Conservation (phyloP, 768 basidiomycete species). For the Phlebiopsis gigantea region DNA sequence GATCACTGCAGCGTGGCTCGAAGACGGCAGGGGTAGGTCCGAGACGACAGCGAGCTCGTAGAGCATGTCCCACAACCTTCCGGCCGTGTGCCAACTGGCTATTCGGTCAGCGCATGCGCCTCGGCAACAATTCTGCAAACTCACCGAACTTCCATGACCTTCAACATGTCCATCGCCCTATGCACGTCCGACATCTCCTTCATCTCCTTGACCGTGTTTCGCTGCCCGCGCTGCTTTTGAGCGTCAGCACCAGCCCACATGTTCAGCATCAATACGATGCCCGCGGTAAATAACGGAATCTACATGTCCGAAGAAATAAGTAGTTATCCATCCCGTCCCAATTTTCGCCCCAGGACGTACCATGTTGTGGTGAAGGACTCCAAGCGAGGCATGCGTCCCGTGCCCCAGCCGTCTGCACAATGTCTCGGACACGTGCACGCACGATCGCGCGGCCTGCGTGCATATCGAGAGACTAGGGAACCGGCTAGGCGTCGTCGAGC, state of each 20-base stretch:
- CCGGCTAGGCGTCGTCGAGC: neutral
- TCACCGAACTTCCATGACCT: slow-evolving; percentile 13
- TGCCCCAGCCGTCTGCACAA: slow-evolving; percentile 14
- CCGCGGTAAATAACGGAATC: slow-evolving; percentile 34
- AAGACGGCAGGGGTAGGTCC: slow-evolving; percentile 9
- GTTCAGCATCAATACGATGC: slow-evolving; percentile 43
- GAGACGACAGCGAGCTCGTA: slow-evolving; percentile 5
- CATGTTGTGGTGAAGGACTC: neutral
- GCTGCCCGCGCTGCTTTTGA: slow-evolving; percentile 21
- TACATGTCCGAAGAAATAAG: neutral
- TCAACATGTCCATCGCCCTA: slow-evolving; percentile 30
- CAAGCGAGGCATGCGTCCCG: slow-evolving; percentile 1
- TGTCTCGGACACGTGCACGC: slow-evolving; percentile 63
- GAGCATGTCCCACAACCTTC: slow-evolving; percentile 11
- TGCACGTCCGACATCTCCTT: slow-evolving; percentile 37
- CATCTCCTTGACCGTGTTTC: slow-evolving; percentile 21
- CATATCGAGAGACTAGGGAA: slow-evolving; percentile 69
- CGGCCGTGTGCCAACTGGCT: slow-evolving; percentile 9
- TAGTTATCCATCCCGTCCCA: neutral
- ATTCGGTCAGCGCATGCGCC: neutral
- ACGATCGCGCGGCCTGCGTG: slow-evolving; percentile 78
- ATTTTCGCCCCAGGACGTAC: neutral
- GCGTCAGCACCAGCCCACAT: slow-evolving; percentile 36
- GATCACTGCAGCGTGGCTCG: slow-evolving; percentile 6
- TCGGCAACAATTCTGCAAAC: neutral